These are phyloP conservation scores for Lophiotrema nucula DNA, from an alignment of 495 filamentous ascomycete genomes.

Conservation along the genomic window DNA sequence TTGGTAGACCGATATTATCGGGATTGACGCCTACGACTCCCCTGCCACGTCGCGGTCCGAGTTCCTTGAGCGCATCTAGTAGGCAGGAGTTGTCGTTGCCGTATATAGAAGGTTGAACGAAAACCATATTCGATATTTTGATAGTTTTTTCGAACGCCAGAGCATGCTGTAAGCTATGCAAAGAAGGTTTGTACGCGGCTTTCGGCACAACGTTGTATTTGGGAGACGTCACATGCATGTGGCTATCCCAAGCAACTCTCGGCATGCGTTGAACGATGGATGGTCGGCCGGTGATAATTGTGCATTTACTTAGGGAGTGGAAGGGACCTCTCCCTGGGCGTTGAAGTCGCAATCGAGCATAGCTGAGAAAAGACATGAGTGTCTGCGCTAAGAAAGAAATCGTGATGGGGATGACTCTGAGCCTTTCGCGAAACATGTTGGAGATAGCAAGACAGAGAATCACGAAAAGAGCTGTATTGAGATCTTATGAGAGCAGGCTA, in stretches of 20 bases:
- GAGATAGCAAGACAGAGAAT: too few relatives aligned
- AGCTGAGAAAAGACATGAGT: too few relatives aligned
- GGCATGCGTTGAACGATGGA: not conserved
- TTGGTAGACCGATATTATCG: not conserved
- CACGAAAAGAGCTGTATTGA: too few relatives aligned
- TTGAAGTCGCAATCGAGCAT: too few relatives aligned
- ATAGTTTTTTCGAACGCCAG: not conserved
- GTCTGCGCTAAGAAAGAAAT: too few relatives aligned
- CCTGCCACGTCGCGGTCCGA: not conserved
- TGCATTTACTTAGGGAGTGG: too few relatives aligned
- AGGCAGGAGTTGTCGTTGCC: not conserved
- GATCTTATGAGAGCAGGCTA: too few relatives aligned
- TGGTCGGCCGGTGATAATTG: too few relatives aligned
- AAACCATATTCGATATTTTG: not conserved
- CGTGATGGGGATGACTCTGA: too few relatives aligned
- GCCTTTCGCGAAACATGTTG: too few relatives aligned
- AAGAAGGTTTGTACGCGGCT: not conserved
- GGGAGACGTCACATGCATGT: not conserved
- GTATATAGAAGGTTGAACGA: not conserved
- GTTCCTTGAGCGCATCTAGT: not conserved
- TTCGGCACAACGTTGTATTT: not conserved
- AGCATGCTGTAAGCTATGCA: not conserved
- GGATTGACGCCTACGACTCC: not conserved
- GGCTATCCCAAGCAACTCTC: not conserved
- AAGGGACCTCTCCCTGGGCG: too few relatives aligned